These are phyloP conservation scores for Wickerhamia fluorescens DNA, from an alignment of 805 yeast species.

Conservation along the genomic window DNA sequence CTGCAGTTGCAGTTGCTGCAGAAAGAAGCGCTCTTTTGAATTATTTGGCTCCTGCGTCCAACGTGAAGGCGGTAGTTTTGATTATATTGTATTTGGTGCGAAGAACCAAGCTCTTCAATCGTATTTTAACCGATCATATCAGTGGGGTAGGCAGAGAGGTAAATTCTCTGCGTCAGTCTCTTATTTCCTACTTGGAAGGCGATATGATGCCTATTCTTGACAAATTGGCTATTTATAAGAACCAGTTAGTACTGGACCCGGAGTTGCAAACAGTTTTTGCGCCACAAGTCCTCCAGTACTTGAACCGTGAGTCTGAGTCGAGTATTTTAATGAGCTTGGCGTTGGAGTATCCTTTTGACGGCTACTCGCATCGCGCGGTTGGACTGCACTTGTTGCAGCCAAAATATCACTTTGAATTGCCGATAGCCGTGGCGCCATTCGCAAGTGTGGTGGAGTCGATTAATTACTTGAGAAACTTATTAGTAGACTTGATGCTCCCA, in stretches of 20 bases:
- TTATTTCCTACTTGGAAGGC: constrained; percentile 17
- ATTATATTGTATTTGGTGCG: constrained; percentile 18
- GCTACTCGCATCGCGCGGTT: not conserved
- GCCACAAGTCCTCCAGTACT: constrained; percentile 5
- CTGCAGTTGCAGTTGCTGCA: too few relatives aligned
- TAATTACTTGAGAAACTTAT: too few relatives aligned
- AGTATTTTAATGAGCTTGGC: constrained; percentile 1
- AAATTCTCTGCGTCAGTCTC: too few relatives aligned
- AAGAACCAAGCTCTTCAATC: constrained; percentile 17
- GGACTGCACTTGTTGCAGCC: not conserved
- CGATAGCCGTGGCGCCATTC: too few relatives aligned
- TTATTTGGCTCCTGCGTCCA: constrained; percentile 2
- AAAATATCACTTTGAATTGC: constrained; percentile 2
- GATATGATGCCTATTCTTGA: constrained; percentile 22
- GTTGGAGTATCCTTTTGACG: not conserved
- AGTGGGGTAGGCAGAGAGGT: too few relatives aligned
- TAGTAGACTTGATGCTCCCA: too few relatives aligned
- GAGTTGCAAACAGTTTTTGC: constrained; percentile 1
- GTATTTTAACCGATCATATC: too few relatives aligned
- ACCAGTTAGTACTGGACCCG: too few relatives aligned
- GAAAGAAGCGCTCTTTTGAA: too few relatives aligned
- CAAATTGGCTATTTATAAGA: constrained; percentile 5
- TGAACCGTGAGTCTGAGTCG: constrained; percentile 20
- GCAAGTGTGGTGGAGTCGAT: too few relatives aligned
- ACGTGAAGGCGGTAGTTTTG: constrained; percentile 6